Evolutionary conservation across 805 yeast genomes (phyloP), one percentile per base, ranked within the genome.

Genomic region (Saccharomycopsis sp.): DNA sequence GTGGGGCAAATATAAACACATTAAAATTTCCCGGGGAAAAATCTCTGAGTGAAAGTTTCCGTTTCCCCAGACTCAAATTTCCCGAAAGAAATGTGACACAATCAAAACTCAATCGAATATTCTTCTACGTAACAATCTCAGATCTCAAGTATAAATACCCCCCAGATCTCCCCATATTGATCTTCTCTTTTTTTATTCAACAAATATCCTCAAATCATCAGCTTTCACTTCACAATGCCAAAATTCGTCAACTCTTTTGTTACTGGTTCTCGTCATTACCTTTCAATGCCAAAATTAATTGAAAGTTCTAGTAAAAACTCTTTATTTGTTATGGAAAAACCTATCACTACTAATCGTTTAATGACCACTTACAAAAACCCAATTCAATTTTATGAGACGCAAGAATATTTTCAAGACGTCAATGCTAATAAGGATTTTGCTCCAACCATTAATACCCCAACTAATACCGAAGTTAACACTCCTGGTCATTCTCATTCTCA

Each of bases 181-280:
- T 21, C 27, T 33, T 33, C 8, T 33, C 4, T 15, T 9, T 21
- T 5, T 21, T 21, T 21, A 33, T 10, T 21, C 8, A 8, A n/a
- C 31, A 10, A 10, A 10, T 28, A 8, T n/a, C 10, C 5, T 9
- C 31, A 28, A 10, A 28, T n/a, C 5, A n/a, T 8, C 31, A n/a
- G 13, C 8, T 14, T 10, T 28, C 5, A 28, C 13, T 28, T 28
- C 39, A 36, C 14, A 31, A 43, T 43, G 46, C 2, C 46, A 17
- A 43, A 36, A 36, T 23, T 43, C 31, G 44, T 40, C 12, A 43
- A 43, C 38, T 21, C 46, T 26, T 34, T 40, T 21, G 31, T 34
- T 23, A 39, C 43, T 33, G 43, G 44, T 21, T 43, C 46, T 12
- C 32, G 39, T 25, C 31, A 31, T 36, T 43, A 39, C 31, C 9